phyloP scores from a whole-genome alignment of 2,329 filamentous ascomycete species.

The Stemphylium beticola region DNA sequence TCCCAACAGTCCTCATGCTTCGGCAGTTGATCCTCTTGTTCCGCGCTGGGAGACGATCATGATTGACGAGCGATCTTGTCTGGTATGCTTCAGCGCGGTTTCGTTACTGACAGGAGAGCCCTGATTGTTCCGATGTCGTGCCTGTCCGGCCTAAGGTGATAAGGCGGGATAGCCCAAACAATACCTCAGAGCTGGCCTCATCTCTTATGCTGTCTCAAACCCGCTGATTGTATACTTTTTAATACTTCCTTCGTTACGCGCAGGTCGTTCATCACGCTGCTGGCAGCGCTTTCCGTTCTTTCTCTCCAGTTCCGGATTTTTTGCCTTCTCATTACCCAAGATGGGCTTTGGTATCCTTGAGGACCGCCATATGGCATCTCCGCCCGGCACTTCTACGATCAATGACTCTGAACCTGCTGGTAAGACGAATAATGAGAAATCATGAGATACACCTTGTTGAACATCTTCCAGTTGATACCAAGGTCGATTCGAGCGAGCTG shows the following conservation, averaged over 20 bases:
- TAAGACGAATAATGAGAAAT: neutral
- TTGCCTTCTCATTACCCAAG: conserved; percentile 6
- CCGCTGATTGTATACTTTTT: neutral
- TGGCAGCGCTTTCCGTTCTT: conserved; percentile 26
- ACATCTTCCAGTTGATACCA: conserved; percentile 17
- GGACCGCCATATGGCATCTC: conserved; percentile 37
- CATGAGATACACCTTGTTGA: neutral
- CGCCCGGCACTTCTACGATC: conserved; percentile 41
- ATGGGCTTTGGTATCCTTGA: conserved; percentile 44
- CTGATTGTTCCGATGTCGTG: conserved; percentile 1
- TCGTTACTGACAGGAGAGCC: conserved; percentile 11
- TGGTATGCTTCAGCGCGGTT: conserved; percentile 18
- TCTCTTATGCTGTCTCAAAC: neutral
- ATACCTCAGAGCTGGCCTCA: conserved; percentile 14
- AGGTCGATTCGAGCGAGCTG: conserved; percentile 30
- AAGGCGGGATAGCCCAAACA: conserved; percentile 6
- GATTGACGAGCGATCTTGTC: conserved; percentile 1
- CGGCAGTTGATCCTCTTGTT: conserved; percentile 2
- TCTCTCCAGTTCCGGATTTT: neutral
- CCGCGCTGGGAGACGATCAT: neutral
- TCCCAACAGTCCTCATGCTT: neutral
- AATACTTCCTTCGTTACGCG: neutral
- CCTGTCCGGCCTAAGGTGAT: conserved; percentile 4
- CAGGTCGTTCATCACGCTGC: conserved; percentile 24
- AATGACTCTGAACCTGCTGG: conserved; percentile 17